Conservation (phyloP, 2,329 filamentous ascomycete species). For the Stagonosporopsis cucurbitacearum region DNA sequence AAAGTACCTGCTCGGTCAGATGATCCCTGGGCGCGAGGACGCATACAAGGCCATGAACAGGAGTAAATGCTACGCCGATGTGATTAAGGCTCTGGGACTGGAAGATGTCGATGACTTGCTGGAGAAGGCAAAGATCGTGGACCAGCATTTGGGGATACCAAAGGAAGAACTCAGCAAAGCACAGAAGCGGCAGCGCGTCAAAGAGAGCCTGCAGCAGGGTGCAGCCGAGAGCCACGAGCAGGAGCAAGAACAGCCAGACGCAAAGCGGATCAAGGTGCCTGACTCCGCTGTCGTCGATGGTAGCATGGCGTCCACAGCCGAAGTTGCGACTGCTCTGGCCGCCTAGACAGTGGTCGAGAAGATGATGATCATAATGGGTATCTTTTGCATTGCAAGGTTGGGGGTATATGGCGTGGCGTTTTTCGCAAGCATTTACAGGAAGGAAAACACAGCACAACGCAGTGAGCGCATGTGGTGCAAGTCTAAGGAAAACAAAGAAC, state of each 20-base stretch:
- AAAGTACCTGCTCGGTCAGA: constrained; percentile 85
- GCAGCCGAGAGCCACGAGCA: constrained; percentile 8
- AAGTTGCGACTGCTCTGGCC: constrained; percentile 21
- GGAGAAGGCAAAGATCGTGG: constrained; percentile 68
- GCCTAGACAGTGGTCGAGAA: background rate
- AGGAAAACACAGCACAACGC: background rate
- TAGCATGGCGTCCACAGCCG: constrained; percentile 13
- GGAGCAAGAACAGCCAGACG: constrained; percentile 24
- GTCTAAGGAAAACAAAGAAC: background rate
- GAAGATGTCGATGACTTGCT: constrained; percentile 69
- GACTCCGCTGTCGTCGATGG: constrained; percentile 20
- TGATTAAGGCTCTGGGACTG: constrained; percentile 70
- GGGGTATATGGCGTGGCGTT: constrained; percentile 16
- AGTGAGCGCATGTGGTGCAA: background rate
- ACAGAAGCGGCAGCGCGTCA: constrained; percentile 53
- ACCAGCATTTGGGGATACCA: constrained; percentile 67
- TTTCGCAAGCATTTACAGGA: constrained; percentile 25
- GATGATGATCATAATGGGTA: background rate
- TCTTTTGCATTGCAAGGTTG: constrained; percentile 18
- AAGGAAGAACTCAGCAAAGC: constrained; percentile 56
- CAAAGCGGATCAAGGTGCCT: constrained; percentile 39
- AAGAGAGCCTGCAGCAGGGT: constrained; percentile 23
- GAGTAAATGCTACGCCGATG: constrained; percentile 73
- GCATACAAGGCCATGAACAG: constrained; percentile 67
- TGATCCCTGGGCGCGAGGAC: constrained; percentile 80